Conservation (phyloP, 179 eudicot species). For the Heliamphora pulchella region DNA sequence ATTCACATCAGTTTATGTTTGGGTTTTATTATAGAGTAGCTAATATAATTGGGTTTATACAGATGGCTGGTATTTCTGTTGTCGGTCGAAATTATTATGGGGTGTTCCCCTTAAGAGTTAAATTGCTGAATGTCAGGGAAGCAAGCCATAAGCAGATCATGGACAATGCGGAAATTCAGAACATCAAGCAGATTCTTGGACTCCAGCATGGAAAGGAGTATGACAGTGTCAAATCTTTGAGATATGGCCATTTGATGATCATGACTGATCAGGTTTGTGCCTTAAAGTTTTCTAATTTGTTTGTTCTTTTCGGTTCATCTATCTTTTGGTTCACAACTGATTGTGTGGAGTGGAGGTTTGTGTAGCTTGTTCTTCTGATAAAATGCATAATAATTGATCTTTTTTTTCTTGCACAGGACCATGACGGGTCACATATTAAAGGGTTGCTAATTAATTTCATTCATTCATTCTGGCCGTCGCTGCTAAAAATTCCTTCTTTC, state of each 20-base stretch:
- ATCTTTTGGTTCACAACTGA: not conserved
- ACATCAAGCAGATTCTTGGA: slow-evolving; percentile 73
- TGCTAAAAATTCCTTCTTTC: slow-evolving; percentile 69
- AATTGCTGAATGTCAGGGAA: slow-evolving; percentile 93
- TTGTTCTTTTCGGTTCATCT: not conserved
- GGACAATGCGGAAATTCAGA: slow-evolving; percentile 72
- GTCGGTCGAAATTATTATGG: slow-evolving; percentile 67
- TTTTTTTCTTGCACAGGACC: slow-evolving; percentile 52
- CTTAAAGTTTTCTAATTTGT: not conserved
- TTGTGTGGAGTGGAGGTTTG: not conserved
- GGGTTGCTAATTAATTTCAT: slow-evolving; percentile 77
- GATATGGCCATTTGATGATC: slow-evolving; percentile 94
- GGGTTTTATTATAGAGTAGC: not conserved
- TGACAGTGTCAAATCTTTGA: slow-evolving; percentile 51
- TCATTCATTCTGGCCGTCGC: slow-evolving; percentile 89
- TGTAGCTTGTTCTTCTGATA: not conserved
- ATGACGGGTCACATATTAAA: slow-evolving; percentile 95
- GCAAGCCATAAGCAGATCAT: slow-evolving; percentile 70
- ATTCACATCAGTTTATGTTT: not conserved
- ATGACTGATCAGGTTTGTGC: slow-evolving; percentile 90
- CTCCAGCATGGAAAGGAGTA: slow-evolving; percentile 74
- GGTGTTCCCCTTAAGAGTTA: slow-evolving; percentile 87
- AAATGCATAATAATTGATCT: not conserved
- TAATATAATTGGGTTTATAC: slow-evolving; percentile 3
- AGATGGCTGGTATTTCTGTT: slow-evolving; percentile 79